A percentile compares a stretch with the other conserved stretches of the same genome.
Conservation (phyloP, 2,329 filamentous ascomycete species). For the Sarocladium strictum region DNA sequence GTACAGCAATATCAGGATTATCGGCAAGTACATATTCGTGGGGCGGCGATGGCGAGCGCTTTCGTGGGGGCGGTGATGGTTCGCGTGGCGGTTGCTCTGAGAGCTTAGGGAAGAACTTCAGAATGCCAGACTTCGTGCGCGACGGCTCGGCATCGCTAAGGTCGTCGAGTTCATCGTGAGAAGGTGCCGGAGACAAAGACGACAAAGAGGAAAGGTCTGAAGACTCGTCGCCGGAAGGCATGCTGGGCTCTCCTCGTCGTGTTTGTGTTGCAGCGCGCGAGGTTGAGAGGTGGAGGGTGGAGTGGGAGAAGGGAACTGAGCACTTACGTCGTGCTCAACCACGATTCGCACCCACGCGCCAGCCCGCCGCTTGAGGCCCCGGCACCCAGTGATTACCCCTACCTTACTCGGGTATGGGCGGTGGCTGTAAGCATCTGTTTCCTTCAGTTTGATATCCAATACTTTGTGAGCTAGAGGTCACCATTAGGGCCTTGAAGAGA, state of each 20-base stretch:
- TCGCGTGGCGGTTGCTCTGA: constrained; percentile 48
- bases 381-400: constrained; percentile 1
- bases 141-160: constrained; percentile 21
- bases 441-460: neutral
- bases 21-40: constrained; percentile 88
- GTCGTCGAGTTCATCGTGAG: constrained; percentile 45
- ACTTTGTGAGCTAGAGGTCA: neutral
- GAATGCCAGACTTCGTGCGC: constrained; percentile 49
- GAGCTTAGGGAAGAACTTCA: constrained; percentile 62
- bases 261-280: neutral
- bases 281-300: constrained; percentile 7
- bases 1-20: constrained; percentile 85
- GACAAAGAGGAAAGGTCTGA: constrained; percentile 58
- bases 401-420: neutral
- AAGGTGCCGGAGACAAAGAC: constrained; percentile 38
- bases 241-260: constrained; percentile 25
- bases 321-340: constrained; percentile 8
- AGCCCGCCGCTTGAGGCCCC: constrained; percentile 8
- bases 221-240: constrained; percentile 56
- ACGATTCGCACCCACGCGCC: constrained; percentile 6
- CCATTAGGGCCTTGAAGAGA: neutral
- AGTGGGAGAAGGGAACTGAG: constrained; percentile 6
- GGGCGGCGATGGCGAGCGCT: constrained; percentile 79
- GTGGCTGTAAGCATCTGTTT: no score
- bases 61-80: constrained; percentile 61